These are phyloP conservation scores for Sugiyamaella floridensis DNA, from an alignment of 805 yeast species.

Conservation along the genomic window DNA sequence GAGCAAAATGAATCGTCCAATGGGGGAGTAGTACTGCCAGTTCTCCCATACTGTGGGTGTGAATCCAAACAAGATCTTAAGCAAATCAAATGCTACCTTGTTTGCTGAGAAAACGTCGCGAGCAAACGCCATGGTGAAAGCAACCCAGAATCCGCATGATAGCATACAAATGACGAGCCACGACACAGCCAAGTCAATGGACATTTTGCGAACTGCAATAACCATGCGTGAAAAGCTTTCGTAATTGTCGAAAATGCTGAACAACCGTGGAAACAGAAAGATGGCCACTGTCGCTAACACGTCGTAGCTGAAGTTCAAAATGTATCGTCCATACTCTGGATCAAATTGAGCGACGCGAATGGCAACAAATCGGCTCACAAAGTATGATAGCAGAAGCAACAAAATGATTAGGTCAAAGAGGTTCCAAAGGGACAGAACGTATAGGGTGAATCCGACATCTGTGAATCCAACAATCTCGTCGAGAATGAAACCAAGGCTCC, in stretches of 20 bases:
- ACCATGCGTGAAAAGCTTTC: constrained; percentile 47
- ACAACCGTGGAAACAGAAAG: constrained; percentile 42
- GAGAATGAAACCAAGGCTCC: constrained; percentile 42
- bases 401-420: constrained; percentile 41
- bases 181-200: constrained; percentile 43
- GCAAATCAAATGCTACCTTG: constrained; percentile 44
- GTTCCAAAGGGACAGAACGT: constrained; percentile 49
- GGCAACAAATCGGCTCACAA: constrained; percentile 20
- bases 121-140: constrained; percentile 44
- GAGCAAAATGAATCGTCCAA: constrained; percentile 44
- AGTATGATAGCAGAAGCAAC: constrained; percentile 33
- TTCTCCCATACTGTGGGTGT: constrained; percentile 56
- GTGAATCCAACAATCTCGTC: constrained; percentile 41
- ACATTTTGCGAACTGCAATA: constrained; percentile 45
- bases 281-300: constrained; percentile 39
- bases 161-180: constrained; percentile 44
- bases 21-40: constrained; percentile 42
- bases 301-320: constrained; percentile 22
- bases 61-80: constrained; percentile 49
- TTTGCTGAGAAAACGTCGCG: constrained; percentile 35
- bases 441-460: constrained; percentile 41
- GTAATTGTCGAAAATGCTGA: constrained; percentile 41
- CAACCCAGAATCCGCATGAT: constrained; percentile 49
- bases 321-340: background rate
- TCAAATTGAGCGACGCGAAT: background rate